Conservation (phyloP, 176 grass and related monocot genomes). For the Carex kokanica region DNA sequence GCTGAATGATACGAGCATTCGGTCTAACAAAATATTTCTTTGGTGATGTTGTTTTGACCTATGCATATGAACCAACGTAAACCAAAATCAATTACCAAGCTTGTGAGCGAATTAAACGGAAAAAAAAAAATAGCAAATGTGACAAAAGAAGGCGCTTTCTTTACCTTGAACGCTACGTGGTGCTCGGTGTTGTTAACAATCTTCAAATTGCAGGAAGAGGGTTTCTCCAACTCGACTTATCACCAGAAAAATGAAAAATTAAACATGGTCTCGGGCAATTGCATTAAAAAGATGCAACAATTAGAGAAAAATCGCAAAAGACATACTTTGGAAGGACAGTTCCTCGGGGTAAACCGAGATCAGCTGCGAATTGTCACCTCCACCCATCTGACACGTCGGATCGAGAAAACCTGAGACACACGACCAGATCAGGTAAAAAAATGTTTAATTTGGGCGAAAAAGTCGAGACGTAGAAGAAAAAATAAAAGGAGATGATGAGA, state of each 20-base stretch:
- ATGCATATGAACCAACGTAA: slow-evolving; percentile 18
- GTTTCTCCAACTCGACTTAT: slow-evolving; percentile 92
- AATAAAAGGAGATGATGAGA: slow-evolving; percentile 14
- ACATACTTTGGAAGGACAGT: slow-evolving; percentile 84
- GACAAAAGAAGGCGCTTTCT: slow-evolving; percentile 4
- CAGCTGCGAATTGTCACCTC: slow-evolving; percentile 48
- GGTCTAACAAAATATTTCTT: slow-evolving; percentile 98
- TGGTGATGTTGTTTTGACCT: slow-evolving; percentile 98
- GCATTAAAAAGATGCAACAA: slow-evolving; percentile 4
- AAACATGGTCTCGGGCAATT: background rate
- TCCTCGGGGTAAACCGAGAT: slow-evolving; percentile 88
- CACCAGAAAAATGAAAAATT: slow-evolving; percentile 25
- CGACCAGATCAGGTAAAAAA: slow-evolving; percentile 26
- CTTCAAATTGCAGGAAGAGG: slow-evolving; percentile 94
- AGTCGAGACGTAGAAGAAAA: slow-evolving; percentile 16
- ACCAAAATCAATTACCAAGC: slow-evolving; percentile 22
- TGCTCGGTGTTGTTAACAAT: slow-evolving; percentile 96
- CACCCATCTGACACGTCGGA: slow-evolving; percentile 53
- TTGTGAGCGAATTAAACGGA: slow-evolving; percentile 18
- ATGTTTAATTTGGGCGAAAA: slow-evolving; percentile 6
- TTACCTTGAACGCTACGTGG: slow-evolving; percentile 96
- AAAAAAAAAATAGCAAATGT: background rate
- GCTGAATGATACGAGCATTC: slow-evolving; percentile 77
- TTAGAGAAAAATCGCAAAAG: slow-evolving; percentile 2
- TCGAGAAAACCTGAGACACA: slow-evolving; percentile 12